Base-by-base conservation (phyloP, 2,329 filamentous ascomycete species). In the Botrytis porri region DNA sequence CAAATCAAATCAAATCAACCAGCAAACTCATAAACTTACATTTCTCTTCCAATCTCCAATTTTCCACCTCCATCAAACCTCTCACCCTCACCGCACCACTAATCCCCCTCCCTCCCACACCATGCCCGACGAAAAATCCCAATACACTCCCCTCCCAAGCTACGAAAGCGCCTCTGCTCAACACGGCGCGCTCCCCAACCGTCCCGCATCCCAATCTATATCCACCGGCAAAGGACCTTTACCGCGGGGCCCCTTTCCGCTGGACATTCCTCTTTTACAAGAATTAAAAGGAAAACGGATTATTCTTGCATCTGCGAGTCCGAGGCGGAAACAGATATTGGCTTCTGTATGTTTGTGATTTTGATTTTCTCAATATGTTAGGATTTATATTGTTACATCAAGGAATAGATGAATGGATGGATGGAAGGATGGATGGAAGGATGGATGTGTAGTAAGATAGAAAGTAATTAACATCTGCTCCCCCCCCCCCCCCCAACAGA, bases 251-350 rank as follows among this genome's bases (percentile, higher is more conserved):
- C 89, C 89, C 12, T 85, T 88, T 61, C 92, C 93, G 1, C 88
- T 98, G 75, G 88, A 93, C 75, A 87, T 98, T 29, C 95, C 95
- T 25, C 90, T 94, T 72, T 85, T 99, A 74, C 88, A 88, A 78
- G 86, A 91, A 79, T 88, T 99, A 76, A 90, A 92, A 79, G 88
- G 88, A 71, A 93, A 93, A 82, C 88, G 95, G 76, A 90, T 97
- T 9, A 93, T 99, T 77, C 90, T 99, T 41, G 96, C 96, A 70
- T 98, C 95, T 3, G 90, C 92, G 32, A 98, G 95, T 1, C 96
- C 96, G 0, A 88, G 96, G 62, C 88, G 96, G 71, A 92, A 91
- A 82, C 91, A 93, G 76, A 89, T 99, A 16, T 88, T 99, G 60
- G 88, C 89, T 67, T 91, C 92, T 83, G 89, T 92, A 82, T 60